phyloP scores from a whole-genome alignment of 2,329 filamentous ascomycete genomes.

The Ophiocordyceps camponoti-leonardi region DNA sequence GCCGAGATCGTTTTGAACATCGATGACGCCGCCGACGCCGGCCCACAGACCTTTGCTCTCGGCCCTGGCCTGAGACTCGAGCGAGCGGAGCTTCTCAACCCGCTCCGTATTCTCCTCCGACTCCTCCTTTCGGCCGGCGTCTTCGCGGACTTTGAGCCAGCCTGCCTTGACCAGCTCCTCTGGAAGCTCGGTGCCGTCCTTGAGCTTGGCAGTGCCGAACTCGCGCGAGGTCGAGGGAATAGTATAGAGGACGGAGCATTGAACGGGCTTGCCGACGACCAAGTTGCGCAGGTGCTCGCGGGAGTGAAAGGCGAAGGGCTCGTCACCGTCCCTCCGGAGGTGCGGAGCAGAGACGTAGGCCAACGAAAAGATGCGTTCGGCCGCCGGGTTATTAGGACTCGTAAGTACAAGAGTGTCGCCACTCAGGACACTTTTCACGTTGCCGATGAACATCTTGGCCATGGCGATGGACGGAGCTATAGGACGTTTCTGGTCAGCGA shows the following conservation, averaged over 20 bases:
- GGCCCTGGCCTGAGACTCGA: slow-evolving; percentile 62
- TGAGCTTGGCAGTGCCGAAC: slow-evolving; percentile 66
- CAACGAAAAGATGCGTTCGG: slow-evolving; percentile 75
- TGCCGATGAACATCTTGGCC: slow-evolving; percentile 43
- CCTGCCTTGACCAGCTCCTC: slow-evolving; percentile 75
- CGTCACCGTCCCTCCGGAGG: slow-evolving; percentile 74
- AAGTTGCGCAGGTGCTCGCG: slow-evolving; percentile 80
- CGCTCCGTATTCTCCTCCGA: slow-evolving; percentile 54
- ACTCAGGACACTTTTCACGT: slow-evolving; percentile 86
- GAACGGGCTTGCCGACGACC: slow-evolving; percentile 70
- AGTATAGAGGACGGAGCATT: slow-evolving; percentile 74
- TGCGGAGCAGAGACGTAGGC: slow-evolving; percentile 86
- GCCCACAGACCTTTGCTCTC: slow-evolving; percentile 73
- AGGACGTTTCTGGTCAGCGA: neutral
- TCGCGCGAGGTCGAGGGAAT: slow-evolving; percentile 75
- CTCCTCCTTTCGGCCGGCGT: slow-evolving; percentile 83
- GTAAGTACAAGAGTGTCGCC: slow-evolving; percentile 81
- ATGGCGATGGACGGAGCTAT: slow-evolving; percentile 16
- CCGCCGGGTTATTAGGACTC: slow-evolving; percentile 61
- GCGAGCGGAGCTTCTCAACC: slow-evolving; percentile 58
- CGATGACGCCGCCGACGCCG: slow-evolving; percentile 46
- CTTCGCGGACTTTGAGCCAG: slow-evolving; percentile 86
- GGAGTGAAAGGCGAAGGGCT: slow-evolving; percentile 85
- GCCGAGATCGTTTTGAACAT: slow-evolving; percentile 66
- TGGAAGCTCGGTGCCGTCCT: slow-evolving; percentile 60